Evolutionary conservation across 169 alveolate genomes (phyloP), one percentile per base, ranked within the genome.

Genomic region (Eimeria acervulina): DNA sequence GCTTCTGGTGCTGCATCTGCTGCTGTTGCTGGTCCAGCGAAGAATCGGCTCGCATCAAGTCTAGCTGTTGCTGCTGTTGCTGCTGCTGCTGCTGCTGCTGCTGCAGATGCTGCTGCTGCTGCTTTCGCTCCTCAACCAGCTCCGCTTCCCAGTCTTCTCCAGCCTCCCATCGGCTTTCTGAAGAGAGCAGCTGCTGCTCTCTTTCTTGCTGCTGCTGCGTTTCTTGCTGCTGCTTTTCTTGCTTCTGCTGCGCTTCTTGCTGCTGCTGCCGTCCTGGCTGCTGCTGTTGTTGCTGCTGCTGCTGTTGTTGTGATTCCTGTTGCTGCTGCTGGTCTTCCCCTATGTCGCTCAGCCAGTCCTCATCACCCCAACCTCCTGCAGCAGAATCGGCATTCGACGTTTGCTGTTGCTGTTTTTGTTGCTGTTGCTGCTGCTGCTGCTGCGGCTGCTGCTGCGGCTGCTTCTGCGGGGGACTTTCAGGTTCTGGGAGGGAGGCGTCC

Each of bases 271-370:
- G 7, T 8, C 23, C 68, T 21, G 19, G 42, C 89, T 40, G 44
- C 61, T 40, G 59, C 89, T 40, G 68, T 26, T 6, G 31, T 13
- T 70, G n/a, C 51, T 70, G 83, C 83, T 70, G 3, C 83, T 70
- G 83, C 83, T 70, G 83, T 21, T 36, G 88, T 38, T 42, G 59
- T 28, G 17, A 15, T 42, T 7, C 28, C 40, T 68, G 88, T 42
- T 76, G 63, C 78, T 68, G 78, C 78, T 68, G 78, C 78, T 70
- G 83, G 28, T 70, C 83, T 80, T 40, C 89, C 61, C 33, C 89
- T 0, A 44, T 2, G 89, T 40, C 89, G 36, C 68, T 80, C 3
- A 47, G 89, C 89, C 66, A 47, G 66, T 40, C 59, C 8, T 80
- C 89, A 44, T 80, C 89, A 26, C 61, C 89, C 66, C 89, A 40